These are phyloP conservation scores for Aspergillus saccharolyticus DNA, from an alignment of 495 filamentous ascomycete genomes.

Conservation along the genomic window DNA sequence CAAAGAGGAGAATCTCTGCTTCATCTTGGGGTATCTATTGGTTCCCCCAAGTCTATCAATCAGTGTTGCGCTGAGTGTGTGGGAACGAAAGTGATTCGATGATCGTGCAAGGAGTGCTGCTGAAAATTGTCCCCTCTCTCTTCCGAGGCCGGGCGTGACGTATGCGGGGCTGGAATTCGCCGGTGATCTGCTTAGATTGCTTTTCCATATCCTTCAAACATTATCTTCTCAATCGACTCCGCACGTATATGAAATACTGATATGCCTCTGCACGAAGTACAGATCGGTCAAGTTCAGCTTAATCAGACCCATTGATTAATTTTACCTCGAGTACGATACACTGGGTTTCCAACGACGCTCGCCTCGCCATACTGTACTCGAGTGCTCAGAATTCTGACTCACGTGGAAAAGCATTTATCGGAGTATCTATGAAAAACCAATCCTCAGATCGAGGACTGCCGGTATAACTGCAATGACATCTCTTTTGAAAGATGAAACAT, in stretches of 20 bases:
- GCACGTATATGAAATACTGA: background rate
- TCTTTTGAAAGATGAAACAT: background rate
- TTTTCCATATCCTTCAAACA: constrained; percentile 10
- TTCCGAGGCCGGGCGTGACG: constrained; percentile 31
- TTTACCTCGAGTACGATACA: background rate
- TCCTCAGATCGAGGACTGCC: constrained; percentile 12
- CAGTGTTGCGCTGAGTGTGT: constrained; percentile 7
- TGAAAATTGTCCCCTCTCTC: background rate
- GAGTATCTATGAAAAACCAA: constrained; percentile 28
- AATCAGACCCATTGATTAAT: too few species aligned
- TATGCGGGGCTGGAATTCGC: constrained; percentile 41
- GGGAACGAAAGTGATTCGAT: constrained; percentile 28
- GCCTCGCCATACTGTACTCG: background rate
- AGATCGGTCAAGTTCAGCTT: too few species aligned
- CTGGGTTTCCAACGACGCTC: background rate
- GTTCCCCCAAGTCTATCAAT: background rate
- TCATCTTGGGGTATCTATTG: constrained; percentile 57
- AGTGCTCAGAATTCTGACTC: background rate
- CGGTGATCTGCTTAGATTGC: background rate
- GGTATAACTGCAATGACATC: constrained; percentile 13
- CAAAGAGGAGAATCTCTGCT: constrained; percentile 92
- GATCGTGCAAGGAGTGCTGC: constrained; percentile 2
- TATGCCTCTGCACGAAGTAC: background rate
- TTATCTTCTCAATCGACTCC: background rate
- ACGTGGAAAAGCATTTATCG: constrained; percentile 7